Percentiles rank a stretch among this genome's conserved stretches.
Evolutionary conservation across 1,139 yeast genomes (phyloP).

Genomic region (Diutina mesorugosa): DNA sequence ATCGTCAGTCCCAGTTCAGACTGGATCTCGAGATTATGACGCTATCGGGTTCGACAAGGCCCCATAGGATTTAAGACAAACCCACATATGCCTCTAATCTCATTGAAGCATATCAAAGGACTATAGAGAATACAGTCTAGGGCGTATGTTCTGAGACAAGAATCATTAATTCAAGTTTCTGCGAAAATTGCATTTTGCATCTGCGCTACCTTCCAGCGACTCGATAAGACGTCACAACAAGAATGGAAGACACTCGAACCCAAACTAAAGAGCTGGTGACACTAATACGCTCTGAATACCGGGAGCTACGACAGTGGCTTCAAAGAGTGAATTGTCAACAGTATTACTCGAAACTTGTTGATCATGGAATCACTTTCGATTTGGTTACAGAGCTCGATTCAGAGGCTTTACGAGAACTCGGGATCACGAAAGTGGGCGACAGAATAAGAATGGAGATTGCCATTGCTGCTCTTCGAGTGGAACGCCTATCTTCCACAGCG

Average conservation of each 20-base stretch:
- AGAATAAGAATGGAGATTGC: conserved; percentile 54
- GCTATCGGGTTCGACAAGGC: no score
- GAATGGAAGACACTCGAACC: neutral
- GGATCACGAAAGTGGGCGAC: conserved; percentile 73
- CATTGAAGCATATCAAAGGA: no score
- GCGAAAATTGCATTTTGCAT: neutral
- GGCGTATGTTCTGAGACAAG: no score
- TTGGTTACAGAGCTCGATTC: conserved; percentile 55
- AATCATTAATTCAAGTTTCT: neutral
- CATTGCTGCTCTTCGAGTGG: conserved; percentile 27
- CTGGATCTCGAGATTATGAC: no score
- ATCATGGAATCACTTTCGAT: conserved; percentile 45
- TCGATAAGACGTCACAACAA: neutral
- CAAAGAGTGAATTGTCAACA: conserved; percentile 23
- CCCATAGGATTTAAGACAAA: no score
- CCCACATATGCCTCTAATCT: no score
- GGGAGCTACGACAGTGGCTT: conserved; percentile 7
- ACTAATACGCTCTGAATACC: neutral
- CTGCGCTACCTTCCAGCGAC: neutral
- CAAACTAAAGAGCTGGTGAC: conserved; percentile 2
- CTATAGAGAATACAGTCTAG: no score
- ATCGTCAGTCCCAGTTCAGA: no score
- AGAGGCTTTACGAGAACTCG: conserved; percentile 59
- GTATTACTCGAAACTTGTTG: conserved; percentile 21
- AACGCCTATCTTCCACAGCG: conserved; percentile 16